Evolutionary conservation across 495 filamentous ascomycete species (phyloP), one percentile per base, ranked within the genome.

Genomic region (Penicillium lagena): DNA sequence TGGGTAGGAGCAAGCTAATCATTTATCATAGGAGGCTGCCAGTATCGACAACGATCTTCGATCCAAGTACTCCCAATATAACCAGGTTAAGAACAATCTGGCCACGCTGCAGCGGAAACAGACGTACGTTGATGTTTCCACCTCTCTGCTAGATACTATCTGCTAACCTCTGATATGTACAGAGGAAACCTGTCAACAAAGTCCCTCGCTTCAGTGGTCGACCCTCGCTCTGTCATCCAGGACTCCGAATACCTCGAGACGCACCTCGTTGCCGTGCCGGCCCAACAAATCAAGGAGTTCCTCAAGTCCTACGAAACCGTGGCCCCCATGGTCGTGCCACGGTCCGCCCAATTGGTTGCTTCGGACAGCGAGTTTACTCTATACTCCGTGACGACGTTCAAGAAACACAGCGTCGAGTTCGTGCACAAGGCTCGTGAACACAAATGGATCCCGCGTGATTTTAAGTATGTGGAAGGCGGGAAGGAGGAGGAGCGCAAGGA

Each of bases 211-310:
- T 79, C 87, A 2, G 78, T 97, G 45, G 82, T 98, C 54, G 76
- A 87, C 55, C 89, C 90, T 13, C 72, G 72, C 42, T 63, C 83
- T 43, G 75, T 97, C 31, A 79, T 96, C 44, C 86, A 85, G 57
- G 79, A 94, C 58, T 95, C 89, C 35, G 94, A 98, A 69, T 97
- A 95, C 70, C 80, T 98, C 52, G 89, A 96, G 67, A 96, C 90
- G 13, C 90, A 96, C 57, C 80, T 98, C 9, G 71, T 97, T 51
- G 93, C 85, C 27, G 87, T 98, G 4, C 93, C 93, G 2, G 78
- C 75, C 12, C 76, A 77, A 50, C 69, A 82, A 43, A 75, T 80
- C 43, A 95, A 94, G 59, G 89, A 97, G 13, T 98, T 93, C 61
- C 69, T 94, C 33, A 83, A 82, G 60, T 79, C 73, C 48, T 98